A percentile compares a stretch with the other conserved stretches of the same genome.
These are phyloP conservation scores for Solanum sejunctum DNA, from an alignment of 257 asterid genomes.

Conservation along the genomic window DNA sequence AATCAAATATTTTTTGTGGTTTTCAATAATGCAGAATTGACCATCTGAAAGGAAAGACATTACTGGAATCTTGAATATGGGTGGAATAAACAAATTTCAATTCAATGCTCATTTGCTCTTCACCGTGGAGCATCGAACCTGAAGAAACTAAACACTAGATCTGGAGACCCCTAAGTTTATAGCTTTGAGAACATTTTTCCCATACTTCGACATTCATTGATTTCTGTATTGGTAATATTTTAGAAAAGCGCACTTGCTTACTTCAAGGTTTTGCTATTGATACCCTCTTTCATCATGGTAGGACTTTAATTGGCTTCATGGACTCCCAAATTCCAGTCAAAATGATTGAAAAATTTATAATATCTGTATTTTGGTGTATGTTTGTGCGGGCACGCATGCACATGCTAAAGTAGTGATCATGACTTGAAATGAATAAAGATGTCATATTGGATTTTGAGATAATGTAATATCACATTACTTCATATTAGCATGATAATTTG, in stretches of 20 bases:
- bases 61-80: neutral
- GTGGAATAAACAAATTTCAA: neutral
- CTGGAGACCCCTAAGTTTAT: neutral
- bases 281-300: neutral
- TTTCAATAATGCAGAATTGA: neutral
- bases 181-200: neutral
- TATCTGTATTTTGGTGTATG: neutral
- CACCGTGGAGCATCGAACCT: neutral
- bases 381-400: too few relatives aligned
- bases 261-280: neutral
- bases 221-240: neutral
- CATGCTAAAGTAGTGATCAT: neutral
- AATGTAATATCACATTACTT: neutral
- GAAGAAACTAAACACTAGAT: neutral
- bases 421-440: neutral
- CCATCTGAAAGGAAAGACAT: neutral
- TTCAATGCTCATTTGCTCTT: neutral
- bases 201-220: neutral
- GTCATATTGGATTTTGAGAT: neutral
- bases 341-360: neutral
- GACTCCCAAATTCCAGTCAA: neutral
- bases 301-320: neutral
- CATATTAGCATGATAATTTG: neutral
- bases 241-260: neutral
- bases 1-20: neutral